Evolutionary conservation across 2,329 filamentous ascomycete species (phyloP), one percentile per base, ranked within the genome.

Genomic region (Aspergillus sp.): DNA sequence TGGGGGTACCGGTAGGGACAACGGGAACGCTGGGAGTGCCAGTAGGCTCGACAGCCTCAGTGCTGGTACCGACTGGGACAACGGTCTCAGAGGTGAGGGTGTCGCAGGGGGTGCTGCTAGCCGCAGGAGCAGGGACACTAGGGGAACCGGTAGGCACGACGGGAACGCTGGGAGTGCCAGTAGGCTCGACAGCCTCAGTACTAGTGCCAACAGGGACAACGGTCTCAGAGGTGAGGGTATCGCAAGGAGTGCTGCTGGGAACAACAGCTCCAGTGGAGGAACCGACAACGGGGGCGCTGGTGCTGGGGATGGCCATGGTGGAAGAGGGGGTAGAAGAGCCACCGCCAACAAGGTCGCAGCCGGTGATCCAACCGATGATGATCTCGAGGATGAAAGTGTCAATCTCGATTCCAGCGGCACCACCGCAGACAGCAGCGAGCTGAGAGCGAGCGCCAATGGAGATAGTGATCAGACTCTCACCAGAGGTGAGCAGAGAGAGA

Each of bases 371-470:
- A 52, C 65, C 56, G 57, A 80, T 72, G 55, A 81, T 80, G 56
- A 79, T 71, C 60, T 79, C 74, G 66, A 80, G 79, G 58, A 79
- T 74, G 41, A 26, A 26, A 26, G 67, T 70, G 60, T 80, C 77
- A 47, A 82, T 66, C 22, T 78, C 76, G 51, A 84, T 78, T 48
- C 69, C 69, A 11, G 77, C 45, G 24, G 58, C 58, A 45, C 70
- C 70, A 60, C 64, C 59, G 22, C 70, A 58, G 60, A 72, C 60
- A 51, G 67, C 69, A 63, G 67, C 62, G 19, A 73, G 60, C 60
- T 73, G 63, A 47, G 70, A 59, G 55, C 67, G 63, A 52, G 68
- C 62, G 9, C 65, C 64, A 49, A 65, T 52, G 45, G 67, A 68
- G 40, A 72, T 57, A 43, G 51, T 54, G 47, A 63, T 49, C n/a